Evolutionary conservation across 2,329 filamentous ascomycete genomes (phyloP).

Genomic region (Amauroascus verrucosus): DNA sequence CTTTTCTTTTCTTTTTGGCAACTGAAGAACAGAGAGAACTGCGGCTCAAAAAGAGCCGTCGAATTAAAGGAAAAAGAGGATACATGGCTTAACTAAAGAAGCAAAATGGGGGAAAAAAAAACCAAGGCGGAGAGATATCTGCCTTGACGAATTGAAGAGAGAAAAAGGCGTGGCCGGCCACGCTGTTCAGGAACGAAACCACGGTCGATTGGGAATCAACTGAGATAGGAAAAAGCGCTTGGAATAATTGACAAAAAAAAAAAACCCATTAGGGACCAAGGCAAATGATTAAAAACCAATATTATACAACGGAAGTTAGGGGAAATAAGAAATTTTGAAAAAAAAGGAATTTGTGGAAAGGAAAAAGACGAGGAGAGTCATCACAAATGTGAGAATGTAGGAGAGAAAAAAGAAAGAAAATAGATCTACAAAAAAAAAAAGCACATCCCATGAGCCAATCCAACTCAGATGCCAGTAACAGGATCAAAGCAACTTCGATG

Average conservation of each 20-base stretch:
- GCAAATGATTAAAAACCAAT: conserved; percentile 17
- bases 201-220: conserved; percentile 1
- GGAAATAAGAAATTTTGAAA: conserved; percentile 13
- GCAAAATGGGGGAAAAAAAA: neutral
- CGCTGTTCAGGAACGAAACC: neutral
- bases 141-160: neutral
- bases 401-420: conserved; percentile 1
- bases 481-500: neutral
- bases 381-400: conserved; percentile 2
- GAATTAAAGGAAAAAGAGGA: neutral
- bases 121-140: neutral
- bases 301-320: conserved; percentile 7
- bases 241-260: conserved; percentile 1
- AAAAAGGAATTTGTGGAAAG: conserved; percentile 13
- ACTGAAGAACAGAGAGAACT: no score
- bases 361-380: conserved; percentile 7
- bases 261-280: neutral
- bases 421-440: conserved; percentile 8
- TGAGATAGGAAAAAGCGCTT: conserved; percentile 2
- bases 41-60: neutral
- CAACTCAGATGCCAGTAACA: conserved; percentile 5
- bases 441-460: conserved; percentile 12
- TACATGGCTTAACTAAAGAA: no score
- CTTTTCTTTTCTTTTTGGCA: no score
- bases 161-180: conserved; percentile 5